Evolutionary conservation across 2,329 filamentous ascomycete species (phyloP), one percentile per base, ranked within the genome.

Genomic region (Fusarium verticillioides): DNA sequence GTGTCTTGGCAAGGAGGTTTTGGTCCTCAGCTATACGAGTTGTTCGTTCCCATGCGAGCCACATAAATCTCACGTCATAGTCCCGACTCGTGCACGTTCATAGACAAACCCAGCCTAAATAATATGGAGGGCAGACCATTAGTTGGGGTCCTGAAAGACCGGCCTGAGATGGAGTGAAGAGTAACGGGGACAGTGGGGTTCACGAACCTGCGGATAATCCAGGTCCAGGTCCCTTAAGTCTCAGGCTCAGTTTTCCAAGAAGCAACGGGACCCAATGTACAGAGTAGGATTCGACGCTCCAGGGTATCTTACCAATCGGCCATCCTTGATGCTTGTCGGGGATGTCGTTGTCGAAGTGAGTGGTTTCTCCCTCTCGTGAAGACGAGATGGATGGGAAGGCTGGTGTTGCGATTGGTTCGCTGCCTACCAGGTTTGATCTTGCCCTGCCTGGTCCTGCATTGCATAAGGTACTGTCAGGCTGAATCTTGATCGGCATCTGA

Each of bases 401-500:
- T 70, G 63, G 44, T 42, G 53, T 60, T 44, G 49, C 69, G 59
- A 76, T 76, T 75, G 74, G 71, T 46, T 47, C 40, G 34, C 32
- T 40, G n/a, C 39, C 40, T 46, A 21, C 30, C 39, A 46, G 54
- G 39, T 28, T 28, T 46, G 6, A 7, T 46, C n/a, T 12, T 46
- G 30, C n/a, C 39, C 54, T 46, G n/a, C 36, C 43, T n/a, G 63
- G 40, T 50, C 57, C 68, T 68, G 57, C 57, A 62, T 56, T 63
- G 57, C 59, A 63, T 46, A 23, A 23, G 23, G 23, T 23, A 32
- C n/a, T 43, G 39, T 56, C 23, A 42, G 37, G 52, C 60, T 61
- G 58, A 52, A 71, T 72, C 70, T 62, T 62, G 49, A 70, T 69
- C 63, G 64, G 56, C 63, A 63, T 56, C 47, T 75, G 63, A 69